Conservation (phyloP, 2,329 filamentous ascomycete genomes). For the Aspergillus flavus region DNA sequence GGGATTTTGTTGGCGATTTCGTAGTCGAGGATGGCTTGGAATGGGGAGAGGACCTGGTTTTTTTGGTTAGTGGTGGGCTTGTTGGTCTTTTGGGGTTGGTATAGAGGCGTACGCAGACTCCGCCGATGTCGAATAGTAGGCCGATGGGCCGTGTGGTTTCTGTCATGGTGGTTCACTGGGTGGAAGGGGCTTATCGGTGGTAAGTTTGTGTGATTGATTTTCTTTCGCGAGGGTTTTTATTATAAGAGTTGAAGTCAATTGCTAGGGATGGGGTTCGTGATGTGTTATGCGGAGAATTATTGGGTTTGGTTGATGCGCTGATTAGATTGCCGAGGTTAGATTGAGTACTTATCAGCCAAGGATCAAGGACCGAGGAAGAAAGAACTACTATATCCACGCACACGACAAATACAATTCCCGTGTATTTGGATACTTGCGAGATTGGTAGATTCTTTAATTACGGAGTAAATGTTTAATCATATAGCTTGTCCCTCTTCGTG, state of each 20-base stretch:
- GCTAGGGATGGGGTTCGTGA: not conserved
- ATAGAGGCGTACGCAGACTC: conserved; percentile 76
- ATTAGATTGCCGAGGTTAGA: conserved; percentile 33
- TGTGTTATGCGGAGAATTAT: conserved; percentile 13
- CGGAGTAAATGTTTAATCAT: not conserved
- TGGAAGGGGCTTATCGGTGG: not conserved
- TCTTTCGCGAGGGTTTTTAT: not conserved
- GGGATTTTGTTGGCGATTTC: conserved; percentile 77
- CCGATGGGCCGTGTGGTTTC: conserved; percentile 63
- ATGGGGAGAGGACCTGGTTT: conserved; percentile 78
- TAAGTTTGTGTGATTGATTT: not conserved
- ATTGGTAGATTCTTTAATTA: too few species aligned
- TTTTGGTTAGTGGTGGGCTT: conserved; percentile 10
- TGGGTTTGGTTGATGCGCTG: conserved; percentile 5
- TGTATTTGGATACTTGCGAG: not conserved
- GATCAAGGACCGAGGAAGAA: conserved; percentile 8
- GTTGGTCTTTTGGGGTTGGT: not conserved
- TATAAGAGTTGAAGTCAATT: conserved; percentile 4
- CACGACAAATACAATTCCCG: not conserved
- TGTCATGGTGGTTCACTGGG: conserved; percentile 35
- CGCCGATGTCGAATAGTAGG: conserved; percentile 91
- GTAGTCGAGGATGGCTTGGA: conserved; percentile 91
- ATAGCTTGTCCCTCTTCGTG: not conserved
- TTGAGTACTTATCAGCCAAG: not conserved
- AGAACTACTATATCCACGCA: not conserved